Evolutionary conservation across 805 yeast species (phyloP).

Genomic region (Ogataea saltuana): DNA sequence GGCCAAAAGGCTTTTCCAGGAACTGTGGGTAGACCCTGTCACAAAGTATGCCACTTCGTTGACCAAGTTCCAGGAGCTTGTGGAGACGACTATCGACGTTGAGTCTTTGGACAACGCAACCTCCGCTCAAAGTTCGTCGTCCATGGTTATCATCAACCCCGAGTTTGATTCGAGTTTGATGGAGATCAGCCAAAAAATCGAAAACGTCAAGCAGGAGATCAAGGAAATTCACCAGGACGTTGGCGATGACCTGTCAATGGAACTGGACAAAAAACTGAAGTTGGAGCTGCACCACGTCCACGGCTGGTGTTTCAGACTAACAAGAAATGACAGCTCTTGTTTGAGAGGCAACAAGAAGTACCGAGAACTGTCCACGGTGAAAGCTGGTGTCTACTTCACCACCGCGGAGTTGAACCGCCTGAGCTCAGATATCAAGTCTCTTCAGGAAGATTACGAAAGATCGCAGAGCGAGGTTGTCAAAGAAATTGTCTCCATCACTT

Average conservation of each 20-base stretch:
- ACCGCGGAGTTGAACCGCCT: slow-evolving; percentile 62
- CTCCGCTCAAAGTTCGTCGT: slow-evolving; percentile 33
- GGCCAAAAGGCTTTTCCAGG: slow-evolving; percentile 40
- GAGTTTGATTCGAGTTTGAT: slow-evolving; percentile 83
- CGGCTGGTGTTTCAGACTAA: slow-evolving; percentile 94
- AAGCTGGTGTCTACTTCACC: slow-evolving; percentile 93
- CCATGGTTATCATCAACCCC: slow-evolving; percentile 71
- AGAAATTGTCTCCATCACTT: slow-evolving; percentile 78
- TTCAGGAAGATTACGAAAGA: slow-evolving; percentile 65
- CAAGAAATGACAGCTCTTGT: slow-evolving; percentile 84
- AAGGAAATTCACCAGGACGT: slow-evolving; percentile 59
- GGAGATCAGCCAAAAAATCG: slow-evolving; percentile 58
- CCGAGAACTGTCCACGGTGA: slow-evolving; percentile 83
- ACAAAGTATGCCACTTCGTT: slow-evolving; percentile 51
- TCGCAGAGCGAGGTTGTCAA: slow-evolving; percentile 78
- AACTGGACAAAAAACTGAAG: slow-evolving; percentile 84
- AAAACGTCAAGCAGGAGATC: slow-evolving; percentile 54
- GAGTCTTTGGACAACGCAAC: slow-evolving; percentile 81
- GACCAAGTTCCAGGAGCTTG: slow-evolving; percentile 73
- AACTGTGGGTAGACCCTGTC: slow-evolving; percentile 62
- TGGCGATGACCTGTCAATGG: slow-evolving; percentile 76
- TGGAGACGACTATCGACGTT: slow-evolving; percentile 89
- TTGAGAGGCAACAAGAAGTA: slow-evolving; percentile 65
- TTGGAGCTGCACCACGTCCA: slow-evolving; percentile 83
- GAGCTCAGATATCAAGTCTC: slow-evolving; percentile 56